phyloP scores from a whole-genome alignment of 106 monocot genomes.

The Gastrodia elata region DNA sequence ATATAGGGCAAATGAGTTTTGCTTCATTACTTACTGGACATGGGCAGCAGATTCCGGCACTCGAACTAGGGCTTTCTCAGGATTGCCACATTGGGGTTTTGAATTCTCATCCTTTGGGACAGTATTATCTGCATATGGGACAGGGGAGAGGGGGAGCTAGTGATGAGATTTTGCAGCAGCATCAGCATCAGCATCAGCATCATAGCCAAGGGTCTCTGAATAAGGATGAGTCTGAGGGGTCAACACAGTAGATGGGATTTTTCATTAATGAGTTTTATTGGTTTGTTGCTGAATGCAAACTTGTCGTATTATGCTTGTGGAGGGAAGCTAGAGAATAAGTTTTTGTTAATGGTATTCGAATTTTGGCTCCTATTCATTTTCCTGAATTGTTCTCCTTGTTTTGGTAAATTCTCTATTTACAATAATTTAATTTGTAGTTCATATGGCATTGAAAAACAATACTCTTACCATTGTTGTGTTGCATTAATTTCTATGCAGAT shows the following conservation, averaged over 20 bases:
- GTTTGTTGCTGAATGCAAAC: not conserved
- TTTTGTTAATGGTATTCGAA: not conserved
- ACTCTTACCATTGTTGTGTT: not conserved
- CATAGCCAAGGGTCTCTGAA: slow-evolving; percentile 1
- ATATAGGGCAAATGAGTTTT: slow-evolving; percentile 22
- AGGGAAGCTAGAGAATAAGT: not conserved
- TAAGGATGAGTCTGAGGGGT: slow-evolving; percentile 23
- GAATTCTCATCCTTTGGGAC: slow-evolving; percentile 16
- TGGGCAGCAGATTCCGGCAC: slow-evolving; percentile 24
- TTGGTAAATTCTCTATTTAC: not conserved
- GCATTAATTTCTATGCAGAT: not conserved
- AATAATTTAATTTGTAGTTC: not conserved
- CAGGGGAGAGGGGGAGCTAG: slow-evolving; percentile 12
- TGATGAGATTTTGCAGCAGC: slow-evolving; percentile 13
- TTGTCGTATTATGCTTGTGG: not conserved
- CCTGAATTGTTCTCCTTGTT: not conserved
- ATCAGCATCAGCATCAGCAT: slow-evolving; percentile 10
- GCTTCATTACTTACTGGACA: slow-evolving; percentile 24
- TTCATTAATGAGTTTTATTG: not conserved
- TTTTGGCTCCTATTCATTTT: not conserved
- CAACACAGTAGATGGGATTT: not conserved
- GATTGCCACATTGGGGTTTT: slow-evolving; percentile 26
- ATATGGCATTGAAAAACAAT: not conserved
- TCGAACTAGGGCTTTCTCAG: slow-evolving; percentile 31
- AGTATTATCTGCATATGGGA: slow-evolving; percentile 27